phyloP scores from a whole-genome alignment of 805 yeast species.

The Saccharomyces cerevisiae region DNA sequence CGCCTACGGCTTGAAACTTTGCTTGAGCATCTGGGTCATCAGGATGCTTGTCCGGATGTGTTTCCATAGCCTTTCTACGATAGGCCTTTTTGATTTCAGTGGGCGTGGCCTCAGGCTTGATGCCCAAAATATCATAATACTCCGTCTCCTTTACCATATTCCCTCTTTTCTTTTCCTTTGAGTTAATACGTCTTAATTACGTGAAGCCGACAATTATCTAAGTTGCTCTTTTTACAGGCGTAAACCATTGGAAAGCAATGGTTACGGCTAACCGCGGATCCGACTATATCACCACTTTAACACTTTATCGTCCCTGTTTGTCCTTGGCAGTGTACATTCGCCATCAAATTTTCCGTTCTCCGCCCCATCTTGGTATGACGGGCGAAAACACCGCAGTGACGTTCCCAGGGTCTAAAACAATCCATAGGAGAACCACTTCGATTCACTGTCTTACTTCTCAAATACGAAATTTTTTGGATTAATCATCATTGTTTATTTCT shows the following conservation, averaged over 20 bases:
- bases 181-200: neutral
- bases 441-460: neutral
- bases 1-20: constrained; percentile 67
- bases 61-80: constrained; percentile 77
- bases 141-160: constrained; percentile 75
- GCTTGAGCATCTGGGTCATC: constrained; percentile 83
- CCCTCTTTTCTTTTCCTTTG: neutral
- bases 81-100: constrained; percentile 89
- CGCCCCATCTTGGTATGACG: neutral
- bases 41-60: constrained; percentile 97
- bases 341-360: neutral
- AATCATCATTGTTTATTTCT: neutral
- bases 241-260: neutral
- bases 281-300: neutral
- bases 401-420: neutral
- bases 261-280: neutral
- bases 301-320: neutral
- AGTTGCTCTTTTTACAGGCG: neutral
- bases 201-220: neutral
- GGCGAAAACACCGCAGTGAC: neutral
- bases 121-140: constrained; percentile 76
- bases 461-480: neutral
- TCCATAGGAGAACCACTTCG: neutral
- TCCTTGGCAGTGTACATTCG: neutral
- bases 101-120: constrained; percentile 60